A percentile compares a stretch with the other conserved stretches of the same genome.
phyloP scores from a whole-genome alignment of 208 protist genomes.

The Leishmania tropica region DNA sequence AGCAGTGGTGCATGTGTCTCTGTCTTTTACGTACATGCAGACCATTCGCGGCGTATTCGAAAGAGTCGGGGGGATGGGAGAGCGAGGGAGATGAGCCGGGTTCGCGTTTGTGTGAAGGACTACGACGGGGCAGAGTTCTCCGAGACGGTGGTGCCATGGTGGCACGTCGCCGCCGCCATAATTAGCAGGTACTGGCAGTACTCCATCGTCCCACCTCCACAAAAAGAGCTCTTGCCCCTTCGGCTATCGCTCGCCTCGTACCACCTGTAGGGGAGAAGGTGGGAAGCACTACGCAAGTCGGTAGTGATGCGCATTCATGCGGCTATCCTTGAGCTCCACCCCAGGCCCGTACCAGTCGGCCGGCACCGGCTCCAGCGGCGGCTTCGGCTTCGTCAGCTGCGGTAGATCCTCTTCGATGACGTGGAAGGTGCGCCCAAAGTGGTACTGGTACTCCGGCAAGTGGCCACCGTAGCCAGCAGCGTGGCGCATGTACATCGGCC shows the following conservation, averaged over 20 bases:
- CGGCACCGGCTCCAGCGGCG: constrained; percentile 36
- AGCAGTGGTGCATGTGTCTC: not conserved
- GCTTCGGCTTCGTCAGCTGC: constrained; percentile 59
- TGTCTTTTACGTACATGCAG: constrained; percentile 1
- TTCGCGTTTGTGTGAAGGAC: not conserved
- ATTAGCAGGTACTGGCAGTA: not conserved
- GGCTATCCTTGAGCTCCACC: constrained; percentile 62
- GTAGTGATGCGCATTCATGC: constrained; percentile 78
- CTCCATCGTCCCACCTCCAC: not conserved
- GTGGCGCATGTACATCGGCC: constrained; percentile 61
- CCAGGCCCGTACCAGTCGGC: constrained; percentile 57
- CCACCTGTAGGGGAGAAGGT: constrained; percentile 3
- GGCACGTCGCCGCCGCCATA: not conserved
- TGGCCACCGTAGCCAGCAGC: constrained; percentile 80
- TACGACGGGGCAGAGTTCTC: not conserved
- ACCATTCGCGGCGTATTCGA: not conserved
- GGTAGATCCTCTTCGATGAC: constrained; percentile 88
- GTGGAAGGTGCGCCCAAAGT: constrained; percentile 90
- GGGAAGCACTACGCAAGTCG: constrained; percentile 46
- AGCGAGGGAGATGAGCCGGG: not conserved
- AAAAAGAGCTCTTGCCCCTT: not conserved
- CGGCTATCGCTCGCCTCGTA: not conserved
- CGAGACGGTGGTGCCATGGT: not conserved
- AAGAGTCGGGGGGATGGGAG: not conserved
- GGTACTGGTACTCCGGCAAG: constrained; percentile 73